These are phyloP conservation scores for Fusarium oligoseptatum DNA, from an alignment of 2,329 filamentous ascomycete species.

Conservation along the genomic window DNA sequence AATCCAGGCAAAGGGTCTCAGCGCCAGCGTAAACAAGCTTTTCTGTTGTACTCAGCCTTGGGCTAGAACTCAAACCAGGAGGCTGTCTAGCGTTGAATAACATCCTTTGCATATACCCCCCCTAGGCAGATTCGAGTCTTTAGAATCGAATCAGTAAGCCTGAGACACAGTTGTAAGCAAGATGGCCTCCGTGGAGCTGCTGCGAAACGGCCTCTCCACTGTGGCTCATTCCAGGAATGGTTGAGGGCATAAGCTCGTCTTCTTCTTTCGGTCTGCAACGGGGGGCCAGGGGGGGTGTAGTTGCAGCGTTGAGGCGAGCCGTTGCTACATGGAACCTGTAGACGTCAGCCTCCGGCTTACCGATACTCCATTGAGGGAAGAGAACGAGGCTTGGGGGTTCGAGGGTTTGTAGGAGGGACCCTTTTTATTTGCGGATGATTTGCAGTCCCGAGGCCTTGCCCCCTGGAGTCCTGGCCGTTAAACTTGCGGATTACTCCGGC, in stretches of 20 bases:
- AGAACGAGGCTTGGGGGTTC: constrained; percentile 19
- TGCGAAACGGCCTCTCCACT: neutral
- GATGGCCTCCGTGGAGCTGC: neutral
- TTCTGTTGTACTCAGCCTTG: neutral
- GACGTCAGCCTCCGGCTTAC: constrained; percentile 15
- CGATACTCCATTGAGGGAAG: constrained; percentile 24
- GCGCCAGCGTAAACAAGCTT: neutral
- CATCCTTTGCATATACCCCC: neutral
- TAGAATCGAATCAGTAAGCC: neutral
- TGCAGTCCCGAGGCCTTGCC: neutral
- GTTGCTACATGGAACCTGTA: neutral
- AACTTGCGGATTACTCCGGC: constrained; percentile 4
- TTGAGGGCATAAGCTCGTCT: neutral
- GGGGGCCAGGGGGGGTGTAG: neutral
- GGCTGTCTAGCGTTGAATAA: neutral
- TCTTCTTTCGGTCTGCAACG: neutral
- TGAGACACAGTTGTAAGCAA: neutral
- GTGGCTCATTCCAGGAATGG: neutral
- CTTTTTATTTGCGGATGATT: constrained; percentile 7
- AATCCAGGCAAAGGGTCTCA: neutral
- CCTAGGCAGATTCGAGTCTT: neutral
- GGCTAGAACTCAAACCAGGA: neutral
- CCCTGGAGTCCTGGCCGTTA: constrained; percentile 7
- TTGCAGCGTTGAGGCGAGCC: neutral
- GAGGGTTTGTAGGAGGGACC: neutral